phyloP scores from a whole-genome alignment of 257 asterid species.

The Mitragyna speciosa region DNA sequence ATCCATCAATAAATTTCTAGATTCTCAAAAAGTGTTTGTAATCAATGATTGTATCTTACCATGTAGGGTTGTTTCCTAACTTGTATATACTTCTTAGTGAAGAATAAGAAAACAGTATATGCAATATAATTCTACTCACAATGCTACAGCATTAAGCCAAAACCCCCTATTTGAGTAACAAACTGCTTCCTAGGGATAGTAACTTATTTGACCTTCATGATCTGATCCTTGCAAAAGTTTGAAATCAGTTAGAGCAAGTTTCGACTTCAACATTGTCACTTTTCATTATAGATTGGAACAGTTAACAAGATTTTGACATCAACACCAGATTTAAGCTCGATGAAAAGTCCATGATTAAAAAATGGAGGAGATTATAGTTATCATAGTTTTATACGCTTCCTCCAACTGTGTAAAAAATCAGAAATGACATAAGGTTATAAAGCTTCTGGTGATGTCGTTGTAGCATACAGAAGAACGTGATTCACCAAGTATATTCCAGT shows the following conservation, averaged over 20 bases:
- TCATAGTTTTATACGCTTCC: background rate
- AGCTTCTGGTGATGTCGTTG: background rate
- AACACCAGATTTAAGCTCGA: no score
- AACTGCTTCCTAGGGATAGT: background rate
- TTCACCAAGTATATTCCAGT: background rate
- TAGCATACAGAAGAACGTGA: no score
- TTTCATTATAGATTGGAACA: no score
- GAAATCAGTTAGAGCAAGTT: background rate
- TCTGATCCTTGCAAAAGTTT: background rate
- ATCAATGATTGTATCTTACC: background rate
- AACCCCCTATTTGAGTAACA: background rate
- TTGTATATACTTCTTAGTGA: background rate
- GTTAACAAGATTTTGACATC: background rate
- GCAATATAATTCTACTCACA: background rate
- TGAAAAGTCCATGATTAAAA: background rate
- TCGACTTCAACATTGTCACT: background rate
- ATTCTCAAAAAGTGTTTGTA: background rate
- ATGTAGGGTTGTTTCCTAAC: background rate
- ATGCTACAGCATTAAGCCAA: background rate
- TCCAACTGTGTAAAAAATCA: background rate
- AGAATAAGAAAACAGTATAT: no score
- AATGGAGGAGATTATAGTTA: background rate
- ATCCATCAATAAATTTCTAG: background rate
- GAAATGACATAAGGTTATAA: background rate
- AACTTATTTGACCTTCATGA: background rate